phyloP scores from a whole-genome alignment of 805 yeast genomes.

The Cyberlindnera mississippiensis region DNA sequence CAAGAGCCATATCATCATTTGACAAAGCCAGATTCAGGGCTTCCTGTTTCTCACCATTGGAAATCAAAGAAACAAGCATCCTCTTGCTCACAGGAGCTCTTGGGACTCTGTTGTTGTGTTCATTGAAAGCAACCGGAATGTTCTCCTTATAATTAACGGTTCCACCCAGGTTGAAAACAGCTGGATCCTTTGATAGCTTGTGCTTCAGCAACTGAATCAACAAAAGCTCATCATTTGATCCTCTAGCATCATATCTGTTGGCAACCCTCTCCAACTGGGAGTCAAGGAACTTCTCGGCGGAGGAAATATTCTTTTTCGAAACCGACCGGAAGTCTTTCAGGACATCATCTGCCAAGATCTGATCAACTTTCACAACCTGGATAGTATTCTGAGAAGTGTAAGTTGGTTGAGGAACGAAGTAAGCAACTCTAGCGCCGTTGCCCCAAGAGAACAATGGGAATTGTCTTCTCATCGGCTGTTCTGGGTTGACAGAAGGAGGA shows the following conservation, averaged over 20 bases:
- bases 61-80: slow-evolving; percentile 51
- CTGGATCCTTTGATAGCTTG: slow-evolving; percentile 17
- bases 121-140: not conserved
- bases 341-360: slow-evolving; percentile 31
- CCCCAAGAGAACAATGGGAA: slow-evolving; percentile 77
- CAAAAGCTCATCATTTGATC: slow-evolving; percentile 71
- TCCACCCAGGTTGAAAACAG: slow-evolving; percentile 22
- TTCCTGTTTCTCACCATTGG: slow-evolving; percentile 61
- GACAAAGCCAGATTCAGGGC: slow-evolving; percentile 63
- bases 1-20: slow-evolving; percentile 71
- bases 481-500: slow-evolving; percentile 43
- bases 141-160: slow-evolving; percentile 18
- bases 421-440: slow-evolving; percentile 40
- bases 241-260: slow-evolving; percentile 33
- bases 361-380: slow-evolving; percentile 33
- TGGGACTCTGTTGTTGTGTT: slow-evolving; percentile 5
- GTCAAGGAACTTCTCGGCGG: slow-evolving; percentile 27
- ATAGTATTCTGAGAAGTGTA: slow-evolving; percentile 35
- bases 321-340: slow-evolving; percentile 35
- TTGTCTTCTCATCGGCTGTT: slow-evolving; percentile 53
- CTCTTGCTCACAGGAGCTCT: slow-evolving; percentile 26
- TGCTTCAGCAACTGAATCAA: slow-evolving; percentile 32
- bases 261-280: slow-evolving; percentile 13
- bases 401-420: slow-evolving; percentile 33
- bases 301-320: slow-evolving; percentile 27